A percentile compares a stretch with the other conserved stretches of the same genome.
Conservation (phyloP, 2,329 filamentous ascomycete species). For the Fusarium coffeatum region DNA sequence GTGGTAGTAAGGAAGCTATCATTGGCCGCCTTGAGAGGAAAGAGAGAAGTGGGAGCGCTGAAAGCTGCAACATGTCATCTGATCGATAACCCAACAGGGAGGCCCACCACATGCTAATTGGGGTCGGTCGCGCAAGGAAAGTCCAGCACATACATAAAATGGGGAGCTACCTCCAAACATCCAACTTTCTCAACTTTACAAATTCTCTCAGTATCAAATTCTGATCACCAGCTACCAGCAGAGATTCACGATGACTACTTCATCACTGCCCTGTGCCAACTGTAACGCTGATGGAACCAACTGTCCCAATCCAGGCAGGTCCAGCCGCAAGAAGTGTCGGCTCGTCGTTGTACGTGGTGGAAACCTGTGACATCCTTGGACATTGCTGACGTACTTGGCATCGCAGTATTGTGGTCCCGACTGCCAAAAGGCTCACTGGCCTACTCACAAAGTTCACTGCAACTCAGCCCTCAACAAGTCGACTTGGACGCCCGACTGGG, state of each 20-base stretch:
- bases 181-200: not conserved
- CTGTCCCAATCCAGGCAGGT: not conserved
- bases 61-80: not conserved
- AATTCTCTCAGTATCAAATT: not conserved
- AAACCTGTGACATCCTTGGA: too few relatives aligned
- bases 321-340: not conserved
- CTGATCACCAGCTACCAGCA: not conserved
- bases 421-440: conserved; percentile 7
- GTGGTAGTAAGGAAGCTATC: not conserved
- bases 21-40: not conserved
- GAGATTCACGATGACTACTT: not conserved
- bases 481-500: conserved; percentile 1
- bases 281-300: rapidly evolving
- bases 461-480: not conserved
- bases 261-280: not conserved
- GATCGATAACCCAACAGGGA: not conserved
- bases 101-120: not conserved
- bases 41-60: not conserved
- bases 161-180: not conserved
- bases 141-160: not conserved
- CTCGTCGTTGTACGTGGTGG: not conserved
- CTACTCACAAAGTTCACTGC: not conserved
- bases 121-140: not conserved
- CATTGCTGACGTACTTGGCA: not conserved
- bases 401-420: conserved; percentile 12